Base-by-base conservation (phyloP, 1,284 basidiomycete species). In the Sphaerobolus stellatus region DNA sequence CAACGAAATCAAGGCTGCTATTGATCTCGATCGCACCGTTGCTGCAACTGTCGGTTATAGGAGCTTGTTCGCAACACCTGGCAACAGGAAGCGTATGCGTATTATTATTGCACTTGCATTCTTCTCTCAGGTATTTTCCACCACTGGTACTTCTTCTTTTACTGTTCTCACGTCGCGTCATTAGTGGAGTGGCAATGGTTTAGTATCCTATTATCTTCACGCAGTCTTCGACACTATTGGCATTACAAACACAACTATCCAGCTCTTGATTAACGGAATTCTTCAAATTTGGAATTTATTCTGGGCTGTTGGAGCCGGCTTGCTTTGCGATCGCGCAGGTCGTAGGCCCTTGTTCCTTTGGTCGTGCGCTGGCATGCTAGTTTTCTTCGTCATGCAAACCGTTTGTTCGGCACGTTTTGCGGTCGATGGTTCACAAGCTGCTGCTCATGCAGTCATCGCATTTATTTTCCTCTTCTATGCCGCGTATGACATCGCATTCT, bases 391-490 rank as follows among this genome's bases (percentile, higher is more conserved):
- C 33, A 66, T 86, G 56, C 88, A 90, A 74, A 91, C 90, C 1
- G 78, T 85, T 53, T 84, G 84, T 68, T 84, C 84, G n/a, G 83
- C 85, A 1, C 64, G 79, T 48, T 92, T 80, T 66, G 74, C 75
- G n/a, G 67, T 81, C 34, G 68, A 71, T 22, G 68, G 70, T 2
- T 68, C 65, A 43, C 48, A 68, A 6, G 64, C 68, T 2, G 80
- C 84, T 8, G 86, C 80, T 8, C 79, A 88, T 60, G 79, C 83
- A 8, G 81, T 89, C 68, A 84, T 91, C 59, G 87, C 80, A 3
- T 86, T 89, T 72, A 86, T 90, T 68, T 90, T 88, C 78, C 66
- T 90, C 54, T 88, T 82, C 74, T 88, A 84, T 62, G 83, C 81
- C 8, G 70, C 76, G 48, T 89, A 87, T 62, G 85, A 86, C 70